Percentiles rank a stretch among this genome's conserved stretches.
phyloP scores from a whole-genome alignment of 140 eudicot species.

The Bidens hawaiensis region DNA sequence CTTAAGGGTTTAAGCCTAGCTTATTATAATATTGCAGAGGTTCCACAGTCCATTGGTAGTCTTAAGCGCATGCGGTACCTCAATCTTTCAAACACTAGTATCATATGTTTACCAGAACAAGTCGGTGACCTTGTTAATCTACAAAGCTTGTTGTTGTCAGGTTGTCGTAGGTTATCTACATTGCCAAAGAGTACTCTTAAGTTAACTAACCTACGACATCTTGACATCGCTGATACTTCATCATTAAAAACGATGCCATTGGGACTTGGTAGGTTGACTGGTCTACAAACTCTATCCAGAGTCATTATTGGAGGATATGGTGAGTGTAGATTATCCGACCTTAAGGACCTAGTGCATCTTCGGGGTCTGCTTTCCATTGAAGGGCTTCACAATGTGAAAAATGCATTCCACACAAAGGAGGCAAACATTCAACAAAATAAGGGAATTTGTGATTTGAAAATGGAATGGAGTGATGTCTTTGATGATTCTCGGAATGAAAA shows the following conservation, averaged over 20 bases:
- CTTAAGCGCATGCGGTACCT: conserved; percentile 36
- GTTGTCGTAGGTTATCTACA: conserved; percentile 2
- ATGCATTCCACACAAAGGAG: not conserved
- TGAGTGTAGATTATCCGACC: not conserved
- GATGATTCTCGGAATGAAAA: not conserved
- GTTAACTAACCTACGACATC: too few relatives aligned
- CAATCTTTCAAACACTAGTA: conserved; percentile 21
- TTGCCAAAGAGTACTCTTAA: conserved; percentile 18
- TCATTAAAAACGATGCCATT: not conserved
- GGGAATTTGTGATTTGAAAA: not conserved
- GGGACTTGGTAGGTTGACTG: not conserved
- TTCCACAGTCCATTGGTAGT: conserved; percentile 27
- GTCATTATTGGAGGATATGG: not conserved
- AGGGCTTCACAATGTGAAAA: not conserved
- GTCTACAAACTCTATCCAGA: not conserved
- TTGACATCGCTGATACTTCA: not conserved
- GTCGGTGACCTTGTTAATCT: conserved; percentile 23
- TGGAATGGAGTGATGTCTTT: not conserved
- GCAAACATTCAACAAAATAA: not conserved
- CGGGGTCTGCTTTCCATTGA: not conserved
- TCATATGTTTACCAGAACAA: conserved; percentile 29
- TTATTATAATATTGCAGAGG: conserved; percentile 2
- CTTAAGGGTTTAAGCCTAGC: conserved; percentile 27
- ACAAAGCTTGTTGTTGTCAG: too few relatives aligned
- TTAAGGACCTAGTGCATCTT: not conserved